phyloP scores from a whole-genome alignment of 2,329 filamentous ascomycete species.

The Aspergillus piperis region DNA sequence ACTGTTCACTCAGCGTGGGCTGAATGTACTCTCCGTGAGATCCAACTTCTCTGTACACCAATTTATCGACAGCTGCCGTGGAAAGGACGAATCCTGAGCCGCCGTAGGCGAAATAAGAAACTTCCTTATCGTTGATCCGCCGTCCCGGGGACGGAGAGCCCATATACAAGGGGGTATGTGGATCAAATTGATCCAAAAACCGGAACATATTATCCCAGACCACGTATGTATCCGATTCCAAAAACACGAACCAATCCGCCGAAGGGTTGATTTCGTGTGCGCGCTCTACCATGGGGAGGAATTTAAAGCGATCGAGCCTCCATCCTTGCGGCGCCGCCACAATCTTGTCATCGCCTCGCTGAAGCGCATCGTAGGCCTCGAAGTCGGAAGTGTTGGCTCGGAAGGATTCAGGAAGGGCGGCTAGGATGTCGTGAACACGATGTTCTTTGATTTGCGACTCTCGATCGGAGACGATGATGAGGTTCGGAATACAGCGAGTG shows the following conservation, averaged over 20 bases:
- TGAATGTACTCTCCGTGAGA: constrained; percentile 42
- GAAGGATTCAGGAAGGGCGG: constrained; percentile 48
- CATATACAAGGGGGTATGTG: constrained; percentile 49
- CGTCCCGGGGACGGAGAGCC: constrained; percentile 52
- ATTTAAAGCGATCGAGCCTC: constrained; percentile 61
- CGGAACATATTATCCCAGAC: constrained; percentile 51
- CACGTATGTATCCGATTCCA: constrained; percentile 58
- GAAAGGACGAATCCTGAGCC: constrained; percentile 53
- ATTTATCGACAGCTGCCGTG: constrained; percentile 47
- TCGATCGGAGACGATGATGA: constrained; percentile 56
- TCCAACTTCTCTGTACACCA: constrained; percentile 28
- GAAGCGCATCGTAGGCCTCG: constrained; percentile 45
- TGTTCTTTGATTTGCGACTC: constrained; percentile 50
- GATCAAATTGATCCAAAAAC: constrained; percentile 53
- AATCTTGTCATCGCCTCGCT: constrained; percentile 35
- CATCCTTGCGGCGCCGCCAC: constrained; percentile 46
- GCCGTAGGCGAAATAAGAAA: constrained; percentile 51
- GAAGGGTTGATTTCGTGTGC: constrained; percentile 51
- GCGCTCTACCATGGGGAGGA: constrained; percentile 57
- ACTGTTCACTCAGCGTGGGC: constrained; percentile 42
- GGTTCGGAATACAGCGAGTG: constrained; percentile 52
- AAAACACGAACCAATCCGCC: constrained; percentile 59
- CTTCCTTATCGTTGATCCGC: constrained; percentile 12
- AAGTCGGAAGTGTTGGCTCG: constrained; percentile 40
- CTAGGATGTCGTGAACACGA: constrained; percentile 49